These are phyloP conservation scores for Sonneratia alba DNA, from an alignment of 345 rosid genomes.

Conservation along the genomic window DNA sequence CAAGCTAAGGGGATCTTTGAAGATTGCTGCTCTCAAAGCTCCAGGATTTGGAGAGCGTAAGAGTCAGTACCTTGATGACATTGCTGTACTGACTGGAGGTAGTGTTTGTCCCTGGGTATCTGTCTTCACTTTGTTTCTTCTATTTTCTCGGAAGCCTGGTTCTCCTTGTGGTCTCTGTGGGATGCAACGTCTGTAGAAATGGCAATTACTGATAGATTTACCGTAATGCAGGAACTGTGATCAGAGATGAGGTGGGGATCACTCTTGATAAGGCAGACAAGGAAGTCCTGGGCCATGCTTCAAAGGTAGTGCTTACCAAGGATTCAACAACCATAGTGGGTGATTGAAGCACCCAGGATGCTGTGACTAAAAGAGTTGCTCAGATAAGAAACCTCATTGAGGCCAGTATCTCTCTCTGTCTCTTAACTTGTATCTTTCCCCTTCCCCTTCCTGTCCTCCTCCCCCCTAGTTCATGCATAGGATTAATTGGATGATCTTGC, in stretches of 20 bases:
- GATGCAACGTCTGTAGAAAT: too few species aligned
- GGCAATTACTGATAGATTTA: too few species aligned
- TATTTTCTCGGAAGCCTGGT: too few species aligned
- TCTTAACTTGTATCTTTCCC: too few species aligned
- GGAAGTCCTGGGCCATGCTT: constrained; percentile 82
- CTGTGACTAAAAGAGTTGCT: constrained; percentile 76
- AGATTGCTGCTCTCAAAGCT: constrained; percentile 93
- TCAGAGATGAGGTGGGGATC: constrained; percentile 92
- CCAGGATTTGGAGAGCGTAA: constrained; percentile 97
- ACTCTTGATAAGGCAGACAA: constrained; percentile 83
- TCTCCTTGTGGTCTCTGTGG: too few species aligned
- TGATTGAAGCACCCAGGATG: constrained; percentile 97
- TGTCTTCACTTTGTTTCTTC: too few species aligned
- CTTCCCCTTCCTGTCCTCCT: too few species aligned
- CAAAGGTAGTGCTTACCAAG: constrained; percentile 91
- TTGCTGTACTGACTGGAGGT: constrained; percentile 94
- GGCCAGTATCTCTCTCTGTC: constrained; percentile 17
- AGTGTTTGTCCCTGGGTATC: too few species aligned
- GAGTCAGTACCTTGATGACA: constrained; percentile 94
- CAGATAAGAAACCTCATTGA: constrained; percentile 89
- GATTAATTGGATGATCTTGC: too few species aligned
- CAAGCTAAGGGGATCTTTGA: constrained; percentile 87
- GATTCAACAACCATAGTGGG: constrained; percentile 86
- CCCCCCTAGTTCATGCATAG: too few species aligned
- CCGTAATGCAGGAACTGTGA: constrained; percentile 55